Percentiles rank a stretch among this genome's conserved stretches.
These are phyloP conservation scores for Ogataea polymorpha DNA, from an alignment of 805 yeast species.

Conservation along the genomic window DNA sequence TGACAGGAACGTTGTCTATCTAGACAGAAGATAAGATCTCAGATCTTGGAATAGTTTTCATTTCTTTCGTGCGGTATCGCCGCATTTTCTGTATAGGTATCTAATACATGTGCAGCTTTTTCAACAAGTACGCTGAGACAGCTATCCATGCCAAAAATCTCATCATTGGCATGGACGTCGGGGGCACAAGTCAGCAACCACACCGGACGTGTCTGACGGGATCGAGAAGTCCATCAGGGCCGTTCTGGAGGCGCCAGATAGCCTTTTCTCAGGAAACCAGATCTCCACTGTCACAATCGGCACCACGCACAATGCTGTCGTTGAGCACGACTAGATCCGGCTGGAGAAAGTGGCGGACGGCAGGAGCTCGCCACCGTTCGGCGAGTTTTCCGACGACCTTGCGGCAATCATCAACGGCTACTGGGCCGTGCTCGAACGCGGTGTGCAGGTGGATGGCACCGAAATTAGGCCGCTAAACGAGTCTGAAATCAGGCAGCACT, in stretches of 20 bases:
- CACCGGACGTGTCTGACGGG: conserved; percentile 7
- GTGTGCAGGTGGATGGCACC: conserved; percentile 4
- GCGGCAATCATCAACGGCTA: conserved; percentile 7
- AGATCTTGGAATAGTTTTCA: not conserved
- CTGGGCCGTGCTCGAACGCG: conserved; percentile 4
- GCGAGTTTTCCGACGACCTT: conserved; percentile 8
- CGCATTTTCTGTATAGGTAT: not conserved
- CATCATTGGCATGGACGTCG: conserved; percentile 7
- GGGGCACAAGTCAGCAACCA: conserved; percentile 8
- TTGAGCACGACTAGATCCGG: conserved; percentile 7
- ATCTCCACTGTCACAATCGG: conserved; percentile 8
- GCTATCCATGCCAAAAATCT: not conserved
- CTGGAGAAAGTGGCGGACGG: conserved; percentile 8
- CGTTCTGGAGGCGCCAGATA: conserved; percentile 1
- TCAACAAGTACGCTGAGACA: not conserved
- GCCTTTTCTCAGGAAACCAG: not conserved
- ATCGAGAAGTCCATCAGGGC: conserved; percentile 5
- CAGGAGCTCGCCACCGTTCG: conserved; percentile 6
- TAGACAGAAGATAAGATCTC: not conserved
- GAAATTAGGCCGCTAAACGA: conserved; percentile 5
- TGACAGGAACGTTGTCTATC: conserved; percentile 12
- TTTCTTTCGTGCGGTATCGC: conserved; percentile 1
- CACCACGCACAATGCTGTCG: conserved; percentile 8
- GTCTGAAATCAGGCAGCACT: conserved; percentile 1
- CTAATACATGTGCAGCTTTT: not conserved